Evolutionary conservation across 495 filamentous ascomycete genomes (phyloP), one percentile per base, ranked within the genome.

Genomic region (Bombardia bombarda): DNA sequence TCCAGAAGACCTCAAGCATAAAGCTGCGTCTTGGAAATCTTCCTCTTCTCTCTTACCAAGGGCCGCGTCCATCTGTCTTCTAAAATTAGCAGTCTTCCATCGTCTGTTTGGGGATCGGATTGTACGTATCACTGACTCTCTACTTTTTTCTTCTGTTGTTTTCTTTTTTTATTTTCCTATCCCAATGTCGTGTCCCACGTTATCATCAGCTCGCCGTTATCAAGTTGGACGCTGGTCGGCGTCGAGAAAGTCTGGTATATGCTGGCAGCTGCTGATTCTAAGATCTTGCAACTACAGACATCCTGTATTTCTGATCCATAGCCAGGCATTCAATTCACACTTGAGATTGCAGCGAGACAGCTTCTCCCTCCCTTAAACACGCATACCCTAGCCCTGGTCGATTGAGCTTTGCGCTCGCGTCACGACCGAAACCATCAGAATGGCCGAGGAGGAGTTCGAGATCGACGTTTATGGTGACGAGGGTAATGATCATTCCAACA

Each of bases 381-480:
- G 24, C 19, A 34, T n/a, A n/a, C n/a, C n/a, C n/a, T n/a, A n/a
- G n/a, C n/a, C n/a, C n/a, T n/a, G n/a, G n/a, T n/a, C n/a, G n/a
- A n/a, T n/a, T n/a, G n/a, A n/a, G n/a, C n/a, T n/a, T n/a, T n/a
- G n/a, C n/a, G n/a, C n/a, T n/a, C n/a, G n/a, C n/a, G n/a, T n/a
- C n/a, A n/a, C n/a, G n/a, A n/a, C 20, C 20, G 32, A 17, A 16
- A 13, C 34, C 23, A 28, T 19, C 44, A 55, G 6, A 35, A 67
- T 67, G 63, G 60, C 61, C 50, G 92, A 97, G 63, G 88, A 92
- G 65, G 89, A 94, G 57, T 97, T 96, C 74, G 92, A 97, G 61
- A 94, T 96, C 74, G 93, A 97, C 63, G 89, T 96, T 66, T 96
- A 95, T 62, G 90, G 87, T 49, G 90, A 96, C 60, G 32, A 50